Conservation (phyloP, 495 filamentous ascomycete genomes). For the Daldinia bambusicola region DNA sequence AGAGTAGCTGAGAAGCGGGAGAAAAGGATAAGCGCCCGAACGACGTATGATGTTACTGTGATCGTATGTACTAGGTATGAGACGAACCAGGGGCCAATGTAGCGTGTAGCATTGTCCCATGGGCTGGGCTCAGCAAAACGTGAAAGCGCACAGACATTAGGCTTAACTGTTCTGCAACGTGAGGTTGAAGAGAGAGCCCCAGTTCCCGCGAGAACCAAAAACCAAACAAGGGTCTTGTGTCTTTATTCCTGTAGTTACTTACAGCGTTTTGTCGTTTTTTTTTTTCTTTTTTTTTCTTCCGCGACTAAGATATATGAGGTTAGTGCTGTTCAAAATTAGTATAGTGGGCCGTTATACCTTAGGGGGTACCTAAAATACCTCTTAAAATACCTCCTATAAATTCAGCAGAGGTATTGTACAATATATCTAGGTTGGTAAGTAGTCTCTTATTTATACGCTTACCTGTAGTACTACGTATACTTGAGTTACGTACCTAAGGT, state of each 20-base stretch:
- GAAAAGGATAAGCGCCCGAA: conserved; percentile 18
- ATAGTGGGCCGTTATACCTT: neutral
- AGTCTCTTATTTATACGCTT: neutral
- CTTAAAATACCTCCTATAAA: neutral
- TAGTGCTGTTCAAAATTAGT: conserved; percentile 15
- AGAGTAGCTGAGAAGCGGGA: conserved; percentile 3
- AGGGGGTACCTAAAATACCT: conserved; percentile 1
- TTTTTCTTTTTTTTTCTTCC: conserved; percentile 8
- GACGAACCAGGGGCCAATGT: conserved; percentile 35
- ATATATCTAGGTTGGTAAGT: no score
- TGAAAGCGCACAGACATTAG: conserved; percentile 47
- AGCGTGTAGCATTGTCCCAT: conserved; percentile 9
- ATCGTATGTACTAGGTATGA: conserved; percentile 25
- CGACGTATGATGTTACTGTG: conserved; percentile 37
- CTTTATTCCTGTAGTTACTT: conserved; percentile 4
- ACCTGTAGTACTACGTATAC: neutral
- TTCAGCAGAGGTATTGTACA: no score
- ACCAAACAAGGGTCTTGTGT: conserved; percentile 36
- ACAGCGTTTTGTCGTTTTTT: conserved; percentile 5
- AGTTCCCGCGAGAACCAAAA: conserved; percentile 41
- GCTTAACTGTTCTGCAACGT: conserved; percentile 35
- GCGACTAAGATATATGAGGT: conserved; percentile 2
- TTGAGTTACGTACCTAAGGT: neutral
- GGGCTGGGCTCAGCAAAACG: conserved; percentile 36
- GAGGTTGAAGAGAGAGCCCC: conserved; percentile 46